A percentile compares a stretch with the other conserved stretches of the same genome.
phyloP scores from a whole-genome alignment of 257 asterid genomes.

The Perilla frutescens region DNA sequence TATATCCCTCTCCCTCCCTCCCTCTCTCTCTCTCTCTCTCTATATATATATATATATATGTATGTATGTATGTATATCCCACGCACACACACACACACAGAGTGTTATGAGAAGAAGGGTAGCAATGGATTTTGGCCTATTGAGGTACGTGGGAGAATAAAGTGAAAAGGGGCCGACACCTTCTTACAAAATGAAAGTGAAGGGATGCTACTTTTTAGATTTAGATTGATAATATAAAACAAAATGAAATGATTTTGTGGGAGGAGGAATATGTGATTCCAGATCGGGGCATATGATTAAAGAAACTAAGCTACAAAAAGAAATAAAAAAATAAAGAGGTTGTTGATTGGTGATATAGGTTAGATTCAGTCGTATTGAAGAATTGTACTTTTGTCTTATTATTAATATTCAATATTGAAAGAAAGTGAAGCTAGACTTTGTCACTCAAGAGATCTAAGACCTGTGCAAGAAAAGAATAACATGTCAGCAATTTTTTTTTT shows the following conservation, averaged over 20 bases:
- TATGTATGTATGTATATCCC: background rate
- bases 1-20: too few relatives aligned
- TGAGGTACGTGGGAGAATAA: constrained; percentile 73
- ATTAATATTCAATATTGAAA: constrained; percentile 32
- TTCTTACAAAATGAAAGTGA: constrained; percentile 73
- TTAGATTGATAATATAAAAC: constrained; percentile 32
- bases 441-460: constrained; percentile 73
- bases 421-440: constrained; percentile 65
- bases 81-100: too few relatives aligned
- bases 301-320: constrained; percentile 20
- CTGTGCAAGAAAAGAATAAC: constrained; percentile 85
- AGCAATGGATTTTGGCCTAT: constrained; percentile 36
- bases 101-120: too few relatives aligned
- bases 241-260: constrained; percentile 38
- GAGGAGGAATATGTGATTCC: constrained; percentile 55
- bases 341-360: constrained; percentile 44
- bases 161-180: constrained; percentile 88
- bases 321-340: constrained; percentile 21
- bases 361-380: constrained; percentile 59
- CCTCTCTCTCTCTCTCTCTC: background rate
- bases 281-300: constrained; percentile 41
- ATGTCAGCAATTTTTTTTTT: constrained; percentile 44
- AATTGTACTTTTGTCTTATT: constrained; percentile 80
- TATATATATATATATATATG: background rate
- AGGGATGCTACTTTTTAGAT: constrained; percentile 50